A percentile compares a stretch with the other conserved stretches of the same genome.
Evolutionary conservation across 129 eudicot species (phyloP).

Genomic region (Flaveria trinervia): DNA sequence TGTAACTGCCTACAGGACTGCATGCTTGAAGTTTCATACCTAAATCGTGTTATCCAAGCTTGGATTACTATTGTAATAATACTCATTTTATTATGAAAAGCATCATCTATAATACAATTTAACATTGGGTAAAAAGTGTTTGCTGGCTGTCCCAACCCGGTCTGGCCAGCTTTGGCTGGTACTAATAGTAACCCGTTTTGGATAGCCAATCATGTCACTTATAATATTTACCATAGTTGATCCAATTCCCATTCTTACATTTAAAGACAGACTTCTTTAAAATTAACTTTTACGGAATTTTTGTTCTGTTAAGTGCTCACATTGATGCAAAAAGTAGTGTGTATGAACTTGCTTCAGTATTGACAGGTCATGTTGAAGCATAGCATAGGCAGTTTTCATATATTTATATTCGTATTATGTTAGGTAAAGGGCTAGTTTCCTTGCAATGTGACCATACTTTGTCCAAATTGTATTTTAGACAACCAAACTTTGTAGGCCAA

Average conservation of each 20-base stretch:
- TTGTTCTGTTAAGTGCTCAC: neutral
- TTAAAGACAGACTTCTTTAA: neutral
- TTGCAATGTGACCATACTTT: neutral
- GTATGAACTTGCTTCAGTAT: conserved; percentile 12
- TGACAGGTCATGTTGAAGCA: neutral
- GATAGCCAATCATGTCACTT: neutral
- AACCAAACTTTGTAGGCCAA: conserved; percentile 2
- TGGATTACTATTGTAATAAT: neutral
- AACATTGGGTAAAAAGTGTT: neutral
- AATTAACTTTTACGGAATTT: neutral
- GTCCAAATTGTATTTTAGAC: neutral
- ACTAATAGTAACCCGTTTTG: neutral
- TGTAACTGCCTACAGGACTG: neutral
- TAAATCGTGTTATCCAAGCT: neutral
- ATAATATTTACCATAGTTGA: neutral
- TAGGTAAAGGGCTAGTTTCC: neutral
- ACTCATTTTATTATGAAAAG: neutral
- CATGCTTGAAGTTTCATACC: neutral
- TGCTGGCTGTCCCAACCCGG: neutral
- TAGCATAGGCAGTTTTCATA: neutral
- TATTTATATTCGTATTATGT: neutral
- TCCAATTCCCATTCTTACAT: conserved; percentile 1
- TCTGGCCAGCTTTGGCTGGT: neutral
- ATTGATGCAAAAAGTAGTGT: neutral
- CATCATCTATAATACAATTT: neutral